phyloP scores from a whole-genome alignment of 2,329 filamentous ascomycete genomes.

The Botryosphaeria dothidea region DNA sequence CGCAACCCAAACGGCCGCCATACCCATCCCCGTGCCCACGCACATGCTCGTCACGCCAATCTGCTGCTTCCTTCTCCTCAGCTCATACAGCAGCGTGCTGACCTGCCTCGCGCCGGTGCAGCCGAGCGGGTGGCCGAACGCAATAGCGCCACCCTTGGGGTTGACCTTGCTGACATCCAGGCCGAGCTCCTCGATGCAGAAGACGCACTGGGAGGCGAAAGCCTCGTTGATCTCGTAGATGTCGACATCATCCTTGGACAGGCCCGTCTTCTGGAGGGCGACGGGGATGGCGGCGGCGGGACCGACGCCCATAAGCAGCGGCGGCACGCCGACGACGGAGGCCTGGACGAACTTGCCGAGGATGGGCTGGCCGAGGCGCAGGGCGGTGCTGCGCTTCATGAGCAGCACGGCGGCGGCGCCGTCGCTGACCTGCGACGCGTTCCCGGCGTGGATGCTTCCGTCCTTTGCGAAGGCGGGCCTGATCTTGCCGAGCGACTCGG shows the following conservation, averaged over 20 bases:
- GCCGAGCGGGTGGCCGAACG: slow-evolving; percentile 91
- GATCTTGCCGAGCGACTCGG: slow-evolving; percentile 88
- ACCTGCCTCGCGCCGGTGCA: slow-evolving; percentile 95
- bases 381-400: slow-evolving; percentile 91
- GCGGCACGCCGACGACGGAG: slow-evolving; percentile 83
- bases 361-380: slow-evolving; percentile 83
- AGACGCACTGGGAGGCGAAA: slow-evolving; percentile 92
- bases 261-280: slow-evolving; percentile 82
- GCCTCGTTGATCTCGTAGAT: slow-evolving; percentile 99
- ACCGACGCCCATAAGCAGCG: slow-evolving; percentile 92
- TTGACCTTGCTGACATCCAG: slow-evolving; percentile 87
- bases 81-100: slow-evolving; percentile 85
- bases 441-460: slow-evolving; percentile 92
- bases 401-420: slow-evolving; percentile 92
- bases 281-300: slow-evolving; percentile 96
- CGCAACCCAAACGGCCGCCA: slow-evolving; percentile 94
- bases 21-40: slow-evolving; percentile 94
- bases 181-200: slow-evolving; percentile 86
- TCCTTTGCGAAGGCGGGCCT: slow-evolving; percentile 86
- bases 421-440: slow-evolving; percentile 90
- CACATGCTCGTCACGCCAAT: slow-evolving; percentile 96
- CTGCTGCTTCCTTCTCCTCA: slow-evolving; percentile 80
- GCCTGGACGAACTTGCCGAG: slow-evolving; percentile 90
- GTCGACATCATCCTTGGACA: slow-evolving; percentile 83
- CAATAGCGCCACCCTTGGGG: slow-evolving; percentile 94